Evolutionary conservation across 495 filamentous ascomycete species (phyloP), one percentile per base, ranked within the genome.

Genomic region (Hypoxylon crocopeplum): DNA sequence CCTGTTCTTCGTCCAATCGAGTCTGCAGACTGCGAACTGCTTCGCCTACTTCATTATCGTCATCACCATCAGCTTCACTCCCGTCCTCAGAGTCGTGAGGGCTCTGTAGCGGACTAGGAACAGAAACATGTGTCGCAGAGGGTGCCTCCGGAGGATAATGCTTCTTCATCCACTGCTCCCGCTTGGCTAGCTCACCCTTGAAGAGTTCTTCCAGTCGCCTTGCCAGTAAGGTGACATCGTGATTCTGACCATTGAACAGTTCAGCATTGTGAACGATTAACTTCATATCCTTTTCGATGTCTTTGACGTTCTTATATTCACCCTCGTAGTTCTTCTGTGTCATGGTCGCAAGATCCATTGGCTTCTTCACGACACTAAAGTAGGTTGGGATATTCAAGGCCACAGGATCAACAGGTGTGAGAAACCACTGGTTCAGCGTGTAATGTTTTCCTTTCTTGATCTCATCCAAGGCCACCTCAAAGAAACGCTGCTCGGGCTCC

Each of bases 321-420:
- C 92, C 92, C 5, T 82, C 79, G 48, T 85, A 84, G 16, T 96
- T 79, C 72, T 96, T 97, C 42, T 77, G 74, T 47, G 79, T 74
- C 62, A 95, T 85, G 7, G 91, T 97, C 2, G 79, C 75, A 19
- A 98, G 76, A 65, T 98, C 94, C 94, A 98, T 98, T 1, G 94
- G 94, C 66, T 92, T 89, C 77, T 95, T 97, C 73, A 98, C 89
- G 61, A 98, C 75, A 62, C 87, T 92, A 70, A 92, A 91, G 68
- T 98, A 98, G 13, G 88, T 84, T 1, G 94, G 94, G 52, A 98
- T 97, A 73, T 95, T 93, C 53, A 97, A 75, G 3, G 92, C 93
- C 17, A 97, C 93, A 0, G 95, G 93, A 64, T 98, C 94, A 12
- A 98, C 94, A 0, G 93, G 90, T 3, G 75, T 71, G 62, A 89